Conservation (phyloP, 2,329 filamentous ascomycete species). For the Xylaria sp. region DNA sequence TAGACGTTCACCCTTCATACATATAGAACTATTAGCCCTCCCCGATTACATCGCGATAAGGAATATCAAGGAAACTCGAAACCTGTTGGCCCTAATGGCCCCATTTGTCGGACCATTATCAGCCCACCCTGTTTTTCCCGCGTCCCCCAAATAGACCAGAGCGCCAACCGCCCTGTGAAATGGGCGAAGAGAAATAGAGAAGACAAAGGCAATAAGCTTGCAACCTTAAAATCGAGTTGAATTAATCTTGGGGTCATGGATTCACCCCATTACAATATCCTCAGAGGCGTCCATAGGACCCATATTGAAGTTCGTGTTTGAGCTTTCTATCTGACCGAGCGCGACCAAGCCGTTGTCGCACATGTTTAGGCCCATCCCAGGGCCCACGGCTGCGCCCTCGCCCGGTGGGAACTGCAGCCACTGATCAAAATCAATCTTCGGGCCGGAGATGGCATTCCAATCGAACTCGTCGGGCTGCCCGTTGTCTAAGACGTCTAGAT, state of each 20-base stretch:
- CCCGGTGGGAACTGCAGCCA: conserved; percentile 62
- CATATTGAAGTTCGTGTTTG: conserved; percentile 12
- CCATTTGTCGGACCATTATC: conserved; percentile 24
- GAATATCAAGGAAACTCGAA: background rate
- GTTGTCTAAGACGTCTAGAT: conserved; percentile 45
- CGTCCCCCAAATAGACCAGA: background rate
- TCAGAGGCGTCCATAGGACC: conserved; percentile 1
- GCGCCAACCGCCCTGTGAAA: background rate
- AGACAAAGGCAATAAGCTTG: background rate
- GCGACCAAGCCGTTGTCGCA: conserved; percentile 23
- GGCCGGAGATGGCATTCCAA: conserved; percentile 58
- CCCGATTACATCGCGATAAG: background rate
- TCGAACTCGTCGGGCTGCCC: conserved; percentile 56
- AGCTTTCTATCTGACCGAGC: conserved; percentile 26
- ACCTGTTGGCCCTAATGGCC: conserved; percentile 6
- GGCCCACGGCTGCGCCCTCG: conserved; percentile 46
- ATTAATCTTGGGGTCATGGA: background rate
- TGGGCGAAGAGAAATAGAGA: background rate
- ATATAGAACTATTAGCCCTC: background rate
- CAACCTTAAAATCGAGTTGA: background rate
- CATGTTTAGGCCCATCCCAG: conserved; percentile 22
- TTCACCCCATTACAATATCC: conserved; percentile 14
- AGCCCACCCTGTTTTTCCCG: background rate
- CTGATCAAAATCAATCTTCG: conserved; percentile 63
- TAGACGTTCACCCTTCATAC: conserved; percentile 2